These are phyloP conservation scores for Vanderwaltozyma yarrowii DNA, from an alignment of 805 yeast species.

Conservation along the genomic window DNA sequence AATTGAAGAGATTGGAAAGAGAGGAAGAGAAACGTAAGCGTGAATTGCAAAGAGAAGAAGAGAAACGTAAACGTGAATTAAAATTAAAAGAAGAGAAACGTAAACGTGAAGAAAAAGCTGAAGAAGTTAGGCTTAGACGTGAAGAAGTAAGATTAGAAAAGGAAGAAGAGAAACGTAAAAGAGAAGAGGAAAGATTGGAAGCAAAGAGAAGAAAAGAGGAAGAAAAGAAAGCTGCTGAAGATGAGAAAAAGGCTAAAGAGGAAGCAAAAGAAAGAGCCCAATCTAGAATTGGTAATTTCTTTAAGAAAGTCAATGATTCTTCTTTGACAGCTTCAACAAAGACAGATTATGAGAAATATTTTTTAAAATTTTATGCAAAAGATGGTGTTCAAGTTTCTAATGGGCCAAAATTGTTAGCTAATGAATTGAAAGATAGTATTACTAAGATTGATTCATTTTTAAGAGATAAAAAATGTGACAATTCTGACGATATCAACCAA, in stretches of 20 bases:
- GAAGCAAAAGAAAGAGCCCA: slow-evolving; percentile 31
- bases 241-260: slow-evolving; percentile 22
- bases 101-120: slow-evolving; percentile 15
- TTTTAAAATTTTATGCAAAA: slow-evolving; percentile 31
- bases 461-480: not conserved
- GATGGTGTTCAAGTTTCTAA: slow-evolving; percentile 25
- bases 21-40: slow-evolving; percentile 13
- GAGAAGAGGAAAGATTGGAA: slow-evolving; percentile 12
- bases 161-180: slow-evolving; percentile 11
- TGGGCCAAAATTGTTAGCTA: slow-evolving; percentile 2
- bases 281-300: slow-evolving; percentile 30
- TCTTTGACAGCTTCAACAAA: slow-evolving; percentile 12
- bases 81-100: slow-evolving; percentile 27
- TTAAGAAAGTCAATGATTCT: slow-evolving; percentile 25
- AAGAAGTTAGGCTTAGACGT: slow-evolving; percentile 14
- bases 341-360: slow-evolving; percentile 27
- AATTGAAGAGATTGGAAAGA: slow-evolving; percentile 8
- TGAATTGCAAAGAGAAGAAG: slow-evolving; percentile 14
- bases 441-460: slow-evolving; percentile 21
- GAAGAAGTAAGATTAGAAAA: slow-evolving; percentile 12
- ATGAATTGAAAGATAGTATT: slow-evolving; percentile 4
- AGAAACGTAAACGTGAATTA: slow-evolving; percentile 27
- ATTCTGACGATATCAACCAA: slow-evolving; percentile 5
- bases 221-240: slow-evolving; percentile 11
- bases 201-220: slow-evolving; percentile 17